Base-by-base conservation (phyloP, 2,329 filamentous ascomycete species). In the Lecanicillium sp. region DNA sequence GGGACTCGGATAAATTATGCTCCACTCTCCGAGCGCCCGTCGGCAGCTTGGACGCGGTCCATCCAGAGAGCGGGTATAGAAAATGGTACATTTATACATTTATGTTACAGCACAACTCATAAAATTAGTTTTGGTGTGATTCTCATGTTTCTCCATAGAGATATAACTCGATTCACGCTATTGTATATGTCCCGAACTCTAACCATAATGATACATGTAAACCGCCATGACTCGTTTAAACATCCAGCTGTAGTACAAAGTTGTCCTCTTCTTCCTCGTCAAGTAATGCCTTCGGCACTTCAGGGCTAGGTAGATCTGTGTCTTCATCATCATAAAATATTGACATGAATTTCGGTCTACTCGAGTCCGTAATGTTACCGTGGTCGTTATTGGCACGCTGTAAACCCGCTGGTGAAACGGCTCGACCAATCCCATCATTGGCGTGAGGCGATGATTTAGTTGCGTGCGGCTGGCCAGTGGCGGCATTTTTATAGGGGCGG, bases 321-420 rank as follows among this genome's bases (percentile, higher is more conserved):
- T 60, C 61, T 5, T 65, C 60, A 12, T 69, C 64, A 6, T 71
- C 67, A 17, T 78, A 69, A 49, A 81, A 81, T 17, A 80, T 75
- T 12, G 68, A 71, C 32, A 78, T 57, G 49, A 80, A 79, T 3
- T 69, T 64, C 1, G 75, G 72, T 17, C 62, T 66, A 33, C 60
- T 46, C 40, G 59, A 55, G 40, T 39, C 43, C 33, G 27, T 47
- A 42, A 33, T 44, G 39, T 34, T 45, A 49, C 17, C 44, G 50
- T 22, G 45, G 40, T 29, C 48, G 22, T 6, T 25, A 25, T 6
- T 25, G n/a, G 22, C 22, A 25, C 11, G 22, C 22, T n/a, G n/a
- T n/a, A n/a, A n/a, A 25, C 11, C 7, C 7, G 22, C 6, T 25
- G 11, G 22, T 6, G 22, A 7, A 25, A 11, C 22, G 11, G 22